Evolutionary conservation across 1,284 basidiomycete genomes (phyloP), one percentile per base, ranked within the genome.

Genomic region (Tetrapyrgos nigripes): DNA sequence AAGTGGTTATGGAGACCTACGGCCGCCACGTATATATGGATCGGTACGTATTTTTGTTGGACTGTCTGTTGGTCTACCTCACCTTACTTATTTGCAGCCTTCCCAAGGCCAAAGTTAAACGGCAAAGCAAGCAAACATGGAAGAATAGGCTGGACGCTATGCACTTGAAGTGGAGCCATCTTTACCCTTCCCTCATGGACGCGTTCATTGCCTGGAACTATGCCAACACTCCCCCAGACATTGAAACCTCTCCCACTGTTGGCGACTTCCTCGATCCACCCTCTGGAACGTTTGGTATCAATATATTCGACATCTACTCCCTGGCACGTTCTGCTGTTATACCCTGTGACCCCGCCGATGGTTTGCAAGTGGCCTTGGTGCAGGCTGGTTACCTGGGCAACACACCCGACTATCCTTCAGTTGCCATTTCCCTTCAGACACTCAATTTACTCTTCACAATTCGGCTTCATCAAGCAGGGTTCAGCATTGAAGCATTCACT

Each of bases 401-500:
- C 35, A 40, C 58, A 6, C 66, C 67, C 3, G 43, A 59, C 33
- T 17, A 35, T 3, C 73, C 71, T 1, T 55, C 62, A 3, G 13
- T 70, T 23, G 69, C 70, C 1, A 51, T 77, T 11, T 70, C 70
- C 1, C 14, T 77, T n/a, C 53, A 62, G 11, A 75, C 71, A 0
- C 60, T 78, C 1, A 68, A 76, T 35, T 59, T 75, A 1, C 72
- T 68, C 54, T 61, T 57, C 6, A 17, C 46, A 2, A 50, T 75
- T 17, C 58, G 65, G 0, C 55, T 66, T 1, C 55, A 54, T 23
- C 67, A 70, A 26, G 57, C 74, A 0, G 73, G 68, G 0, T 71
- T 72, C 52, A 75, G 73, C 55, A 56, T 71, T 1, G 72, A 78
- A 56, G 70, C 73, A 0, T 76, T 76, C 52, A 56, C 68, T 0